A percentile compares a stretch with the other conserved stretches of the same genome.
phyloP scores from a whole-genome alignment of 129 eudicot species.

The Kitagawia praeruptora region DNA sequence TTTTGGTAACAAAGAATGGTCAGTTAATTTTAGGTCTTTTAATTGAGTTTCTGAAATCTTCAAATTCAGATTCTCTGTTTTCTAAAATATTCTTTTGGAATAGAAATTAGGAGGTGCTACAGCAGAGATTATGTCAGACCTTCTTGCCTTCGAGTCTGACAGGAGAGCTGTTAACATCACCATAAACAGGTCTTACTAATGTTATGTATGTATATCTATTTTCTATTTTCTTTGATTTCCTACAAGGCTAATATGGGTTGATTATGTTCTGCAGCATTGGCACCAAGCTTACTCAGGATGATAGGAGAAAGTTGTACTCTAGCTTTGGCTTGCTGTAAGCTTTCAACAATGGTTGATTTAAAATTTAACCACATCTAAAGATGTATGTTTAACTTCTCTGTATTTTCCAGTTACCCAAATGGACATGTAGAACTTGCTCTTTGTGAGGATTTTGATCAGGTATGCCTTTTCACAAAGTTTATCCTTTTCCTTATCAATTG shows the following conservation, averaged over 20 bases:
- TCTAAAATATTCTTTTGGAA: slow-evolving; percentile 9
- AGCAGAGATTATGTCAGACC: slow-evolving; percentile 95
- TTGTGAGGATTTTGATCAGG: slow-evolving; percentile 96
- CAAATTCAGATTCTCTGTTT: not conserved
- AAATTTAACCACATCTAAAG: not conserved
- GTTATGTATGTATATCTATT: not conserved
- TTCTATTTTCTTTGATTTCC: not conserved
- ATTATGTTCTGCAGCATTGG: slow-evolving; percentile 59
- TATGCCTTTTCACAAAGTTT: slow-evolving; percentile 8
- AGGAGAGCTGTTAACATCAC: slow-evolving; percentile 96
- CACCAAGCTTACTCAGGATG: slow-evolving; percentile 93
- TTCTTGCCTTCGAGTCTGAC: slow-evolving; percentile 94
- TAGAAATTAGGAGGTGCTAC: slow-evolving; percentile 97
- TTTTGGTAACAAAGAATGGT: no score
- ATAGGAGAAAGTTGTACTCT: slow-evolving; percentile 87
- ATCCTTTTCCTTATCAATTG: not conserved
- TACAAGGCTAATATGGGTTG: slow-evolving; percentile 8
- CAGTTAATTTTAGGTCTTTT: no score
- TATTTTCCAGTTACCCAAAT: slow-evolving; percentile 61
- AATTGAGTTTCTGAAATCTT: not conserved
- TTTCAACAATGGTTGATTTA: slow-evolving; percentile 5
- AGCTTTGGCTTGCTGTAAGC: slow-evolving; percentile 93
- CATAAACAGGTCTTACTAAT: slow-evolving; percentile 61
- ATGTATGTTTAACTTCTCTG: not conserved
- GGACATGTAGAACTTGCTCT: slow-evolving; percentile 97